A percentile compares a stretch with the other conserved stretches of the same genome.
phyloP scores from a whole-genome alignment of 2,329 filamentous ascomycete species.

The Colletotrichum sp. region DNA sequence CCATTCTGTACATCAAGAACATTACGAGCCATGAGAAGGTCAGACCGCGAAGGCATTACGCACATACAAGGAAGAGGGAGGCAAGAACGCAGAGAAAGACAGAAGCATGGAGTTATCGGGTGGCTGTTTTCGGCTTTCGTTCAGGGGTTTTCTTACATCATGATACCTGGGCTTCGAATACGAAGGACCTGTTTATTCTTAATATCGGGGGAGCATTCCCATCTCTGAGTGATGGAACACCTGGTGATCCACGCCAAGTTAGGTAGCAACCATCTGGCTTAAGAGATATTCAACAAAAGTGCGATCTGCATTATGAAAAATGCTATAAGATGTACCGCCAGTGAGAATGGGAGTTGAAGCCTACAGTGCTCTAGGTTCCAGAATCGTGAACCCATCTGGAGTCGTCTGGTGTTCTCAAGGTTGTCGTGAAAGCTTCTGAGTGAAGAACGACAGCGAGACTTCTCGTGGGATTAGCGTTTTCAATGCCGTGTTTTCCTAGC shows the following conservation, averaged over 20 bases:
- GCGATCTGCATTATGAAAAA: not conserved
- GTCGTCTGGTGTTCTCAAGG: not conserved
- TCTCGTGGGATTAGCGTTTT: not conserved
- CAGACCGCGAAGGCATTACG: not conserved
- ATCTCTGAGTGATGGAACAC: not conserved
- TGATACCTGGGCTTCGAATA: not conserved
- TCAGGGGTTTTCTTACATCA: not conserved
- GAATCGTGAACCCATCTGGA: not conserved
- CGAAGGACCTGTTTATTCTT: not conserved
- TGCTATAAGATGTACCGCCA: not conserved
- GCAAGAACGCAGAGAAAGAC: not conserved
- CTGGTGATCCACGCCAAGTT: not conserved
- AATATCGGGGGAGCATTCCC: not conserved
- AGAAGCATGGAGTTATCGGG: not conserved
- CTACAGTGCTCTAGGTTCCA: not conserved
- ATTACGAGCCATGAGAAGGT: not conserved
- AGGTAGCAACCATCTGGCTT: not conserved
- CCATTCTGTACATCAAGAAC: not conserved
- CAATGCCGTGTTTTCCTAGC: not conserved
- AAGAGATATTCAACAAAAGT: not conserved
- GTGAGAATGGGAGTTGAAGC: not conserved
- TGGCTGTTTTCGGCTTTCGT: not conserved
- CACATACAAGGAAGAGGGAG: not conserved
- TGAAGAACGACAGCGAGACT: not conserved
- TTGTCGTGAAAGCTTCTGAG: no score